Evolutionary conservation across 202 grass and related monocot genomes (phyloP), one percentile per base, ranked within the genome.

Genomic region (Brachypodium distachyon): DNA sequence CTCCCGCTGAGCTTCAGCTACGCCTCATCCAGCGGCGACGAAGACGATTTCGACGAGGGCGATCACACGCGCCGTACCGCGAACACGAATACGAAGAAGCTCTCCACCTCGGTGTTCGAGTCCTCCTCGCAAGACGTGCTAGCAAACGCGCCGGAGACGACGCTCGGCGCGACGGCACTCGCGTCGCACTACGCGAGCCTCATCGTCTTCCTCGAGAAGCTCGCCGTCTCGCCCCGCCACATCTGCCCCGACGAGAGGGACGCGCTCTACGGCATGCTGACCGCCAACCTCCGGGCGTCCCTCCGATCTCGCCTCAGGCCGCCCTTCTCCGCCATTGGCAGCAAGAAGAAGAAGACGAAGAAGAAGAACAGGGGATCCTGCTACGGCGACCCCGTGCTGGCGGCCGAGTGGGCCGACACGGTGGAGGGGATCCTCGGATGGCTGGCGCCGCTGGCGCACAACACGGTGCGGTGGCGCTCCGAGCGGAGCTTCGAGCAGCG

Each of bases 201-300:
- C 41, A 83, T 93, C 48, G 85, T 93, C 48, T 49, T 93, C 53
- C 67, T 87, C 52, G 94, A 93, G 72, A 87, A 62, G 76, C 89
- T 97, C 8, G 88, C 78, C 3, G 50, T 23, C 1, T 76, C 84
- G 1, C 94, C 90, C 12, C 83, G 47, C 33, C 60, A 87, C 38
- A 91, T 97, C 26, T 51, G 88, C 17, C 16, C 72, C 5, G 90
- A 93, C 37, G 90, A 90, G 29, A 62, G 94, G 73, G 90, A 89
- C n/a, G 88, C 77, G 23, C 88, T 97, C 1, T 97, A 93, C 87
- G 69, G 47, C 65, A 93, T 97, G 94, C 84, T 97, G 0, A 88
- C 94, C 0, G 52, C 22, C 29, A 69, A 75, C 17, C 11, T 97
- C 44, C 81, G 86, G 41, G 70, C 85, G 47, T 72, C 94, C 1